phyloP scores from a whole-genome alignment of 257 asterid species.

The Salvia splendens region DNA sequence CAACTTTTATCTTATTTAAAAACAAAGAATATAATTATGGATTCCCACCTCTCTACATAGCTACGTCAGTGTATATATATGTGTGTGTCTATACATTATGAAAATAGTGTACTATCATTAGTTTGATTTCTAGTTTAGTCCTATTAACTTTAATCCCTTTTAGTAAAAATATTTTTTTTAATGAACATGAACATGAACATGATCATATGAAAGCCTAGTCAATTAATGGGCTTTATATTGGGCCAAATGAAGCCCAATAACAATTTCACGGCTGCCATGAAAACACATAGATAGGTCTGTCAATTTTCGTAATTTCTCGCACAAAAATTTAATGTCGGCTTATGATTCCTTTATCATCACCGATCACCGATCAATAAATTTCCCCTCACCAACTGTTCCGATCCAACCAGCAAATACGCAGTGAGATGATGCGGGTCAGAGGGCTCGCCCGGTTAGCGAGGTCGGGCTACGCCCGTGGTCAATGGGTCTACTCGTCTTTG shows the following conservation, averaged over 20 bases:
- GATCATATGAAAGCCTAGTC: not conserved
- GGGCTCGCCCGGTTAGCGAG: conserved; percentile 52
- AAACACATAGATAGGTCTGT: conserved; percentile 39
- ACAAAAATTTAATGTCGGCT: conserved; percentile 26
- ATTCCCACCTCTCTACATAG: too few relatives aligned
- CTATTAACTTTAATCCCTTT: too few relatives aligned
- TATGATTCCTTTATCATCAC: conserved; percentile 16
- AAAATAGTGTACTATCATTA: too few relatives aligned
- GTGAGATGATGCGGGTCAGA: conserved; percentile 41
- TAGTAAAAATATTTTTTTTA: too few relatives aligned
- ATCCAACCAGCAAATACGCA: not conserved
- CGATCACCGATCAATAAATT: conserved; percentile 26
- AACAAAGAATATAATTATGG: too few relatives aligned
- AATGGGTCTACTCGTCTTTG: conserved; percentile 38
- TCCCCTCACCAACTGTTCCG: conserved; percentile 10
- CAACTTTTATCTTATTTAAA: too few relatives aligned
- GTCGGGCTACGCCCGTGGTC: conserved; percentile 44
- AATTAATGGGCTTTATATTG: not conserved
- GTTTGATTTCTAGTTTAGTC: too few relatives aligned
- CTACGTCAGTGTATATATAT: too few relatives aligned
- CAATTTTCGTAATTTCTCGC: conserved; percentile 18
- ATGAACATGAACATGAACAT: too few relatives aligned
- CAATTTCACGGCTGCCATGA: conserved; percentile 28
- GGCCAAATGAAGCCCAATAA: not conserved
- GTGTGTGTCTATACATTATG: too few relatives aligned